A percentile compares a stretch with the other conserved stretches of the same genome.
These are phyloP conservation scores for Casuarina equisetifolia DNA, from an alignment of 306 rosid genomes.

Conservation along the genomic window DNA sequence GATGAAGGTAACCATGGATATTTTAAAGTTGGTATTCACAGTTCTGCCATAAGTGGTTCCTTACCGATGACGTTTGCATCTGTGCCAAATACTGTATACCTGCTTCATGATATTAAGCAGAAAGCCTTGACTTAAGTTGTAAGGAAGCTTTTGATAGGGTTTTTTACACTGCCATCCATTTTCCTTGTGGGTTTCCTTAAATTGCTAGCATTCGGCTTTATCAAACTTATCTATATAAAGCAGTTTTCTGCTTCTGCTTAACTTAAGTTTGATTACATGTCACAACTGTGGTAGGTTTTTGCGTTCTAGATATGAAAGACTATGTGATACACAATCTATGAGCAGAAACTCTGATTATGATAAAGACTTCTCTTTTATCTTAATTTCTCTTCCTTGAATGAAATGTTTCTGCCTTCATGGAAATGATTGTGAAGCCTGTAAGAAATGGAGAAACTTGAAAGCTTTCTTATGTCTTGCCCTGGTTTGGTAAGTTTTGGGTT, in stretches of 20 bases:
- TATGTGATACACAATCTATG: neutral
- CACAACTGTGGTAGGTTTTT: neutral
- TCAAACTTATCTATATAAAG: neutral
- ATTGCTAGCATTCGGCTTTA: neutral
- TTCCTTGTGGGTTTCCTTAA: neutral
- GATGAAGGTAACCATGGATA: neutral
- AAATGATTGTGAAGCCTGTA: neutral
- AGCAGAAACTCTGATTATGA: neutral
- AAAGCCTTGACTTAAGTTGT: neutral
- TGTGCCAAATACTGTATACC: neutral
- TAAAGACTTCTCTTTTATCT: neutral
- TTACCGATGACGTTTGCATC: neutral
- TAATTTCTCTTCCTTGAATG: neutral
- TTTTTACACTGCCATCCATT: neutral
- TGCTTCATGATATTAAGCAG: neutral
- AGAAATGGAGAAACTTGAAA: neutral
- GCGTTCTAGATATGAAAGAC: neutral
- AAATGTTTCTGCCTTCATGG: neutral
- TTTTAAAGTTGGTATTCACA: neutral
- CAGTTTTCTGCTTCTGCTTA: constrained; percentile 7
- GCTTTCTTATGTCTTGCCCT: neutral
- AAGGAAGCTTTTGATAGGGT: neutral
- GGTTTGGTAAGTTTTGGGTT: neutral
- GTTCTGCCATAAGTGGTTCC: neutral
- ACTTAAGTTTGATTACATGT: neutral